A percentile compares a stretch with the other conserved stretches of the same genome.
phyloP scores from a whole-genome alignment of 2,329 filamentous ascomycete genomes.

The Trichoderma gracile region DNA sequence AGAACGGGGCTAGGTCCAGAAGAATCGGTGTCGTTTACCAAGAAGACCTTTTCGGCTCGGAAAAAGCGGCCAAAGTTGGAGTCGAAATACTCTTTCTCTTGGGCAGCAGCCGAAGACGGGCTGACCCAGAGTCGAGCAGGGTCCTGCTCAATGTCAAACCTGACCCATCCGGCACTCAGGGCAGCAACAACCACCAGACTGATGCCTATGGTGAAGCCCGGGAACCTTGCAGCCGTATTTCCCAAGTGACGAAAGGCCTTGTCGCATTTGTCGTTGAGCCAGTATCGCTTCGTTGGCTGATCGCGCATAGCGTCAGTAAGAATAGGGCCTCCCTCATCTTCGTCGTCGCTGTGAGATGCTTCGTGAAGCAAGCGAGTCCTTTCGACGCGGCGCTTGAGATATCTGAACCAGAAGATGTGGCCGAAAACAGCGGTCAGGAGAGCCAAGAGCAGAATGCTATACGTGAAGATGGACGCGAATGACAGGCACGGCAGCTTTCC shows the following conservation, averaged over 20 bases:
- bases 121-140: conserved; percentile 97
- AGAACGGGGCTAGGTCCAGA: conserved; percentile 72
- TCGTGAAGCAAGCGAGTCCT: conserved; percentile 86
- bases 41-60: conserved; percentile 86
- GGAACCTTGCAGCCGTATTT: conserved; percentile 77
- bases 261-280: conserved; percentile 81
- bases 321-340: conserved; percentile 82
- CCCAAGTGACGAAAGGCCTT: conserved; percentile 78
- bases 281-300: conserved; percentile 75
- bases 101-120: conserved; percentile 82
- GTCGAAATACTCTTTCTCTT: conserved; percentile 95
- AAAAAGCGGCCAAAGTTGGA: conserved; percentile 93
- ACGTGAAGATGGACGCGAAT: conserved; percentile 86
- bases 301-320: conserved; percentile 76
- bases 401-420: conserved; percentile 73
- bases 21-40: conserved; percentile 79
- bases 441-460: conserved; percentile 71
- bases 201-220: conserved; percentile 74
- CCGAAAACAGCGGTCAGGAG: conserved; percentile 68
- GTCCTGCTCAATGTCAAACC: conserved; percentile 85
- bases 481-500: conserved; percentile 89
- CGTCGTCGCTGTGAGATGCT: conserved; percentile 80
- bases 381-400: conserved; percentile 74
- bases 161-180: conserved; percentile 83
- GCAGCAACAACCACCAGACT: conserved; percentile 75